A percentile compares a stretch with the other conserved stretches of the same genome.
phyloP scores from a whole-genome alignment of 139 green algal species.

The Deuterostichococcus epilithicus region DNA sequence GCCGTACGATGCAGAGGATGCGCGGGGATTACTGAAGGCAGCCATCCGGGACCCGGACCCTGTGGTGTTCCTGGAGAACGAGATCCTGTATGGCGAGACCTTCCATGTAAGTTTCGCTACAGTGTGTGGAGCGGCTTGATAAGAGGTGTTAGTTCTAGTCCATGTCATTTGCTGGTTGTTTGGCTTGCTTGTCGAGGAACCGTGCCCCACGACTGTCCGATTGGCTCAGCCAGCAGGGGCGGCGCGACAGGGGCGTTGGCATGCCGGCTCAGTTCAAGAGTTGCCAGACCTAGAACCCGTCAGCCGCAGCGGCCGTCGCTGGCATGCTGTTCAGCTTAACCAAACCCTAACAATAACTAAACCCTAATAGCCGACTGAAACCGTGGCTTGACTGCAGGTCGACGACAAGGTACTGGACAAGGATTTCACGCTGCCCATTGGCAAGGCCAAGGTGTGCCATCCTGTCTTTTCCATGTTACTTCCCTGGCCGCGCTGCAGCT shows the following conservation, averaged over 20 bases:
- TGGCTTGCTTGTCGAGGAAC: too few species aligned
- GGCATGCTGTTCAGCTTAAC: not conserved
- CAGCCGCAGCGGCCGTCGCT: constrained; percentile 8
- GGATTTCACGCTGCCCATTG: constrained; percentile 95
- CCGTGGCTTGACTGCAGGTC: constrained; percentile 7
- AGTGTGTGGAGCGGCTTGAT: too few species aligned
- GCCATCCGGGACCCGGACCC: constrained; percentile 96
- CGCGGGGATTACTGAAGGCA: constrained; percentile 91
- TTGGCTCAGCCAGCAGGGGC: too few species aligned
- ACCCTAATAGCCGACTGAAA: too few species aligned
- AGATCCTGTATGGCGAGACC: constrained; percentile 90
- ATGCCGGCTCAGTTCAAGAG: too few species aligned
- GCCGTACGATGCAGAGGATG: constrained; percentile 93
- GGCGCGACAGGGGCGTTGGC: too few species aligned
- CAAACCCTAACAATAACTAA: not conserved
- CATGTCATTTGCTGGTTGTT: too few species aligned
- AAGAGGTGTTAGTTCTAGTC: too few species aligned
- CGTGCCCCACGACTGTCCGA: too few species aligned
- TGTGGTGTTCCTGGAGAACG: constrained; percentile 97
- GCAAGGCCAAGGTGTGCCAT: constrained; percentile 87
- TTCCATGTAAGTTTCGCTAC: constrained; percentile 54
- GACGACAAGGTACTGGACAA: constrained; percentile 70
- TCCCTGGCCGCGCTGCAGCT: too few species aligned
- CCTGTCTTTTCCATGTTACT: not conserved
- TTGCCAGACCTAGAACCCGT: constrained; percentile 45